Conservation (phyloP, 2,329 filamentous ascomycete species). For the Penicillium capsulatum region DNA sequence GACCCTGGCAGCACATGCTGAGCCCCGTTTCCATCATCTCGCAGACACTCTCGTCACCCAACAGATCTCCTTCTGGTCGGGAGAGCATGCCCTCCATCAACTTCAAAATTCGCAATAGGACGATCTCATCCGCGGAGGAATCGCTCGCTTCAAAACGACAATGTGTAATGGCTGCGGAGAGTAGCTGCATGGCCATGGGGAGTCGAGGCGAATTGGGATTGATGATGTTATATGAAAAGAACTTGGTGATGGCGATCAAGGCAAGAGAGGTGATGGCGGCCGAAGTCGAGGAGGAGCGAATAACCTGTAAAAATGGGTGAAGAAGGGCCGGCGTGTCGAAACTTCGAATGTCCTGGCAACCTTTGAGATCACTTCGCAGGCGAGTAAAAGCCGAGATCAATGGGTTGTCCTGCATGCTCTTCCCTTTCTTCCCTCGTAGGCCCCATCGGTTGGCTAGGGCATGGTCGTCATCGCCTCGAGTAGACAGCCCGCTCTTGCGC, state of each 20-base stretch:
- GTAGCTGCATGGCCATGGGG: slow-evolving; percentile 83
- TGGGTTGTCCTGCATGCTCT: slow-evolving; percentile 96
- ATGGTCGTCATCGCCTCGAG: slow-evolving; percentile 39
- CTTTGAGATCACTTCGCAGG: slow-evolving; percentile 79
- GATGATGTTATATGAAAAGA: slow-evolving; percentile 92
- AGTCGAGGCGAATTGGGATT: slow-evolving; percentile 79
- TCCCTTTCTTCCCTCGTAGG: slow-evolving; percentile 86
- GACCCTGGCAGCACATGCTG: slow-evolving; percentile 92
- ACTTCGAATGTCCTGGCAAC: slow-evolving; percentile 79
- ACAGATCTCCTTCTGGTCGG: slow-evolving; percentile 80
- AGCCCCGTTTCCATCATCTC: slow-evolving; percentile 99
- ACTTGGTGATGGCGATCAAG: slow-evolving; percentile 89
- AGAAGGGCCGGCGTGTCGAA: slow-evolving; percentile 89
- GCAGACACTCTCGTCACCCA: slow-evolving; percentile 98
- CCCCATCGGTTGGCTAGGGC: slow-evolving; percentile 81
- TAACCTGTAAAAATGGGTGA: slow-evolving; percentile 92
- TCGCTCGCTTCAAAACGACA: slow-evolving; percentile 97
- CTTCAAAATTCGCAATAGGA: slow-evolving; percentile 87
- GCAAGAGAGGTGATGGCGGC: slow-evolving; percentile 94
- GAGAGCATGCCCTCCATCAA: slow-evolving; percentile 99
- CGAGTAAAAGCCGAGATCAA: slow-evolving; percentile 92
- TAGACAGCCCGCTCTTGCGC: slow-evolving; percentile 22
- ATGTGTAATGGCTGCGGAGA: slow-evolving; percentile 93
- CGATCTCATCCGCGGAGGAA: slow-evolving; percentile 89
- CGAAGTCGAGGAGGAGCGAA: slow-evolving; percentile 91